Evolutionary conservation across 345 rosid species (phyloP).

Genomic region (Acer negundo): DNA sequence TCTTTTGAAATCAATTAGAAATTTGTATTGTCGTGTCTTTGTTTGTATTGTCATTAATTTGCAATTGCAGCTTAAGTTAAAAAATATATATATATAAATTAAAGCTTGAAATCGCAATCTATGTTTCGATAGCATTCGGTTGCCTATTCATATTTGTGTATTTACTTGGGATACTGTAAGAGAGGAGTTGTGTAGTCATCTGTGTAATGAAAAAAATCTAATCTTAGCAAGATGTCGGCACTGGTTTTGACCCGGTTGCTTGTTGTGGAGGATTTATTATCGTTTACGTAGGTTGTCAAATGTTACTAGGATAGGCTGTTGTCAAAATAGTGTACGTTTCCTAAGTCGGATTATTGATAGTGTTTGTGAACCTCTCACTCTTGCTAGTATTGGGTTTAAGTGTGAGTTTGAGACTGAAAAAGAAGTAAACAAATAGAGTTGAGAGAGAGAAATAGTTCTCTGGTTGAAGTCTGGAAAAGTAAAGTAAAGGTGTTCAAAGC

Average conservation of each 20-base stretch:
- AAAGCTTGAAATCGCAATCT: slow-evolving; percentile 2
- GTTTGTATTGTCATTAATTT: not conserved
- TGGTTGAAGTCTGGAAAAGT: not conserved
- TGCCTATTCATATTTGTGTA: slow-evolving; percentile 15
- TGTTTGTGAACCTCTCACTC: slow-evolving; percentile 56
- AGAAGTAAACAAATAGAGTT: slow-evolving; percentile 27
- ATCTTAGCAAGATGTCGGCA: slow-evolving; percentile 41
- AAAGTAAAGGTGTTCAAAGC: not conserved
- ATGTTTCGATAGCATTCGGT: slow-evolving; percentile 20
- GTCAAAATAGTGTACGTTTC: slow-evolving; percentile 39
- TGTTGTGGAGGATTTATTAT: slow-evolving; percentile 49
- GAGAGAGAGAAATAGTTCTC: slow-evolving; percentile 22
- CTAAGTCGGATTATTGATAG: slow-evolving; percentile 40
- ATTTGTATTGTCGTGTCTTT: too few relatives aligned
- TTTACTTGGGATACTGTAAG: not conserved
- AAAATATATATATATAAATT: not conserved
- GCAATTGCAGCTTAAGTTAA: slow-evolving; percentile 13
- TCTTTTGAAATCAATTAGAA: too few relatives aligned
- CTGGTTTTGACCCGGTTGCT: slow-evolving; percentile 58
- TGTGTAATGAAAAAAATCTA: slow-evolving; percentile 1
- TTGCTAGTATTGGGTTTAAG: slow-evolving; percentile 61
- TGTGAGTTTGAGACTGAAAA: slow-evolving; percentile 31
- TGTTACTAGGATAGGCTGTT: slow-evolving; percentile 42
- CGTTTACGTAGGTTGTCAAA: slow-evolving; percentile 41
- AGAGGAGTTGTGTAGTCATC: not conserved